These are phyloP conservation scores for Fonsecaea monophora DNA, from an alignment of 2,329 filamentous ascomycete genomes.

Conservation along the genomic window DNA sequence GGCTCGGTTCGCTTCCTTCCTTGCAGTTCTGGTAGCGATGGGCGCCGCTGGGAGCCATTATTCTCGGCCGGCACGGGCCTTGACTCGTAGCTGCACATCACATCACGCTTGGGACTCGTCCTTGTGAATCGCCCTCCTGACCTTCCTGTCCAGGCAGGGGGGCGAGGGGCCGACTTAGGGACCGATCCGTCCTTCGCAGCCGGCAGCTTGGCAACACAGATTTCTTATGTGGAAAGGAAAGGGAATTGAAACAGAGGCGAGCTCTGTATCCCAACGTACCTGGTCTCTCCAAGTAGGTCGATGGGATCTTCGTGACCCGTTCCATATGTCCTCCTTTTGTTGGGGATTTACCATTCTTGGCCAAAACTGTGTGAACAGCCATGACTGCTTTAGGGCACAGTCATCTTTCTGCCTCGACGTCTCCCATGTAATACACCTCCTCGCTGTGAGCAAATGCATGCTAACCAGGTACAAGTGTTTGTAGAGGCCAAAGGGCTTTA, in stretches of 20 bases:
- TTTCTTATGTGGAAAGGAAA: not conserved
- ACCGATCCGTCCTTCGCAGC: not conserved
- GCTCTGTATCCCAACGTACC: not conserved
- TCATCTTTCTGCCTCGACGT: not conserved
- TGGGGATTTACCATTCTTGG: not conserved
- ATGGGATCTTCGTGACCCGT: not conserved
- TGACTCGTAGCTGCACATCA: slow-evolving; percentile 5
- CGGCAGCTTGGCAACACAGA: not conserved
- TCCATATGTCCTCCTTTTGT: not conserved
- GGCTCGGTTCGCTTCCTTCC: slow-evolving; percentile 15
- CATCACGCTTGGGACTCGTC: not conserved
- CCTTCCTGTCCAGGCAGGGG: not conserved
- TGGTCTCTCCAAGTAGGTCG: not conserved
- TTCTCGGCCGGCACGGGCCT: slow-evolving; percentile 6
- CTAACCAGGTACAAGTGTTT: not conserved
- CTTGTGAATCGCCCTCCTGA: slow-evolving; percentile 7
- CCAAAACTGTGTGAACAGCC: not conserved
- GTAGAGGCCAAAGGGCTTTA: too few species aligned
- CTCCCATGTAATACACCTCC: not conserved
- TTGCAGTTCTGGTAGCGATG: slow-evolving; percentile 3
- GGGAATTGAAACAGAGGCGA: not conserved
- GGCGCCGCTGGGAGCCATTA: not conserved
- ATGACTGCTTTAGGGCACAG: not conserved
- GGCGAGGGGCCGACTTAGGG: not conserved
- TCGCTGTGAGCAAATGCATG: not conserved